Base-by-base conservation (phyloP, 225 moss, liverwort and hornwort genomes). In the Antitrichia curtipendula region DNA sequence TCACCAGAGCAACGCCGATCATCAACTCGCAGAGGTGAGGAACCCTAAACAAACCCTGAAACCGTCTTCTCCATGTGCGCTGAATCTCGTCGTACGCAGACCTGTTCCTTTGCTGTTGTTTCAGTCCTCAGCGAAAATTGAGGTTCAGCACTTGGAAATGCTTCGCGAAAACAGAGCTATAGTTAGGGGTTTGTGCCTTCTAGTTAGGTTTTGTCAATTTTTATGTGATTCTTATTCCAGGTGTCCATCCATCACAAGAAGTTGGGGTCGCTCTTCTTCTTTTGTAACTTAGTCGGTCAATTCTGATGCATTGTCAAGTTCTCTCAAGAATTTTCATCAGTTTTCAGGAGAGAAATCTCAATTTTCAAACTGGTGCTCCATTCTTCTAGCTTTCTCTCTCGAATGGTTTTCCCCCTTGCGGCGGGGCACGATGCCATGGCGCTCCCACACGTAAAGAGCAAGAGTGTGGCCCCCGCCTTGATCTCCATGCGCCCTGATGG, bases 391-490 rank as follows among this genome's bases (percentile, higher is more conserved):
- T 56, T 78, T 78, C 16, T 78, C 17, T 56, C 17, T 38, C 53
- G 8, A 75, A 75, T 75, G 78, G 78, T 11, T 38, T 78, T 78
- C 57, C 11, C 18, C 16, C 25, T 36, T 50, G 85, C 78, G 88
- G 70, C 81, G 54, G 85, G 82, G 28, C 40, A 82, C 62, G 77
- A 88, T 63, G 72, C 71, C 21, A 32, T 45, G 88, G 85, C 70
- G 49, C 52, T 50, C 58, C 64, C 56, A 81, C 92, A 90, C 71
- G 4, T 81, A 1, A 89, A 90, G 92, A 89, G 79, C 64, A 89
- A 90, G 92, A 89, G 74, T 70, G 95, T 99, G 92, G 99, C 99
- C 31, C 99, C 97, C 9, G 96, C 99, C 45, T 84, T 99, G 90
- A 92, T 99, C 85, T 83, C 91, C 25, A 82, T 89, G 24, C 95